These are phyloP conservation scores for Pochonia chlamydosporia DNA, from an alignment of 2,329 filamentous ascomycete genomes.

Conservation along the genomic window DNA sequence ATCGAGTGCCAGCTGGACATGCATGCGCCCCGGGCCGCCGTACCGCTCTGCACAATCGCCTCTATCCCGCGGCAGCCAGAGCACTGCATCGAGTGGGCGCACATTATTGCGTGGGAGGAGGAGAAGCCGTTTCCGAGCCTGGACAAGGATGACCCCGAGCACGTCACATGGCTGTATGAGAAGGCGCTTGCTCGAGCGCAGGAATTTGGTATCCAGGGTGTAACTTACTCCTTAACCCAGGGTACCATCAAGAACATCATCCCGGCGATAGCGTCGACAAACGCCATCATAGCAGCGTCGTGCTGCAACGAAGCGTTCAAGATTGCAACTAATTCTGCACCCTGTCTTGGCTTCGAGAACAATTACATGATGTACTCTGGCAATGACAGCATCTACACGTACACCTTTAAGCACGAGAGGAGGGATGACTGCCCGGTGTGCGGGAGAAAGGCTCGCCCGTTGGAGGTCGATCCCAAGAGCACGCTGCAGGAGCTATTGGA, in stretches of 20 bases:
- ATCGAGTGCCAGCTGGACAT: constrained; percentile 98
- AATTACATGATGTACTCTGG: constrained; percentile 99
- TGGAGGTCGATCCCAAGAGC: constrained; percentile 62
- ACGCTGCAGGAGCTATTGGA: constrained; percentile 84
- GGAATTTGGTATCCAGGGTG: constrained; percentile 85
- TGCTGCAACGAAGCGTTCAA: constrained; percentile 98
- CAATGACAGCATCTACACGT: constrained; percentile 92
- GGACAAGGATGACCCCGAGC: constrained; percentile 93
- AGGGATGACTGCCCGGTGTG: constrained; percentile 95
- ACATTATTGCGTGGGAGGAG: constrained; percentile 94
- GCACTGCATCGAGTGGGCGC: constrained; percentile 98
- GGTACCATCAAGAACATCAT: constrained; percentile 99
- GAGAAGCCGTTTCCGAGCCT: constrained; percentile 77
- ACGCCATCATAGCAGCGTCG: constrained; percentile 89
- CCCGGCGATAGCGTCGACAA: constrained; percentile 94
- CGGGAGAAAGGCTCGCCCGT: constrained; percentile 71
- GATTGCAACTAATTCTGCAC: constrained; percentile 77
- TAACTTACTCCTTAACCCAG: constrained; percentile 93
- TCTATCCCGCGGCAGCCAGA: constrained; percentile 95
- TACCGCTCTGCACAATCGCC: constrained; percentile 92
- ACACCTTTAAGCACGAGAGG: constrained; percentile 91
- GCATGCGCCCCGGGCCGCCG: constrained; percentile 94
- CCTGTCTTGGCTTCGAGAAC: constrained; percentile 68
- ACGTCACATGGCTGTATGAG: constrained; percentile 94
- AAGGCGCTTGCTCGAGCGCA: constrained; percentile 74